These are phyloP conservation scores for Glycine tomentella DNA, from an alignment of 306 rosid genomes.

Conservation along the genomic window DNA sequence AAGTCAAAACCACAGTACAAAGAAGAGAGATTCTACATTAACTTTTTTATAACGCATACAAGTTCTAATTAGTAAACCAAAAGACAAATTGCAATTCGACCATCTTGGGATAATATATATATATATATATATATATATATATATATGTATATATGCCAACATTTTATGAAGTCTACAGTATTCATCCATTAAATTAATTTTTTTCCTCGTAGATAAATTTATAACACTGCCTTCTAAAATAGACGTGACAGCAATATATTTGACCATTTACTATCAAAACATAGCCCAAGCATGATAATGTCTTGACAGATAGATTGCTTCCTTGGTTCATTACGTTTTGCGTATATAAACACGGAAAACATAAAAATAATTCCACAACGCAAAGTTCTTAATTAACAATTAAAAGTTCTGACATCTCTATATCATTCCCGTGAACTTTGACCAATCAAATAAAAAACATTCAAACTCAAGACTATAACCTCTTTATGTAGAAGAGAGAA, in stretches of 20 bases:
- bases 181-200: not conserved
- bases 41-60: not conserved
- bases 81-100: not conserved
- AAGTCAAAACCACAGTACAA: not conserved
- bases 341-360: not conserved
- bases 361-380: not conserved
- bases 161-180: not conserved
- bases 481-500: not conserved
- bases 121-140: too few species aligned
- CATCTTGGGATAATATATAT: too few species aligned
- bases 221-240: not conserved
- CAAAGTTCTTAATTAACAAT: not conserved
- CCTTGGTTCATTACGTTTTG: not conserved
- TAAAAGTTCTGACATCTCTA: not conserved
- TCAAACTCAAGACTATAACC: not conserved
- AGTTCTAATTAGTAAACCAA: not conserved
- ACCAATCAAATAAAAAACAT: not conserved
- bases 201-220: not conserved
- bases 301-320: not conserved
- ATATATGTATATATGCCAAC: not conserved
- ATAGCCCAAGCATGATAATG: not conserved
- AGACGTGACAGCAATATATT: not conserved
- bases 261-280: not conserved
- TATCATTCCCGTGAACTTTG: slow-evolving; percentile 6
- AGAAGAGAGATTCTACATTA: not conserved